phyloP scores from a whole-genome alignment of 2,329 filamentous ascomycete genomes.

The Dactylellina leptospora region DNA sequence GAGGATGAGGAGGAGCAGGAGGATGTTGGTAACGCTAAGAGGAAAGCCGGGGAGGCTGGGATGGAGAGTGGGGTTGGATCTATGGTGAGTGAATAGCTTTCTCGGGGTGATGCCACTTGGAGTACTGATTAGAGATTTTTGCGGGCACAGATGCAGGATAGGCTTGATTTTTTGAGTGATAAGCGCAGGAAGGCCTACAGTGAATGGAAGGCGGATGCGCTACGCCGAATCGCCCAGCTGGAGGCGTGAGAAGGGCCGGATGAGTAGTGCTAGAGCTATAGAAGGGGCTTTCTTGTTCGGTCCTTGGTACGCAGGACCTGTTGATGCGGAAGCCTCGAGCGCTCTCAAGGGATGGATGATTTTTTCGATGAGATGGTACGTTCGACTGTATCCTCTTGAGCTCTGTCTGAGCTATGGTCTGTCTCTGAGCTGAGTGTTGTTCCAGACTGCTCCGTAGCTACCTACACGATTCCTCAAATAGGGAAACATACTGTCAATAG shows the following conservation, averaged over 20 bases:
- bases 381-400: no score
- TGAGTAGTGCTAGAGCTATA: no score
- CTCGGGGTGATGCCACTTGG: no score
- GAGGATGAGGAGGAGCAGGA: constrained; percentile 36
- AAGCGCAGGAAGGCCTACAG: constrained; percentile 69
- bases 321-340: not conserved
- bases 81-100: constrained; percentile 21
- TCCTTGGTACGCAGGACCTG: constrained; percentile 1
- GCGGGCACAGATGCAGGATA: constrained; percentile 67
- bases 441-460: no score
- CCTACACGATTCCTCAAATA: no score
- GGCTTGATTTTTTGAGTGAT: constrained; percentile 75
- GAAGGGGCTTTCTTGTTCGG: no score
- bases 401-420: no score
- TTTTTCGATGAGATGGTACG: no score
- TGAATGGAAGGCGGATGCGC: constrained; percentile 71
- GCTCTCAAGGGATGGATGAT: no score
- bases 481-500: no score
- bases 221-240: constrained; percentile 67
- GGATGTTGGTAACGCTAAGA: constrained; percentile 24
- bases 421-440: no score
- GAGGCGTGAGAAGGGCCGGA: constrained; percentile 57
- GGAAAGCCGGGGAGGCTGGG: constrained; percentile 13
- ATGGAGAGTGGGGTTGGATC: constrained; percentile 50
- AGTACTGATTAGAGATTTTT: constrained; percentile 2